phyloP scores from a whole-genome alignment of 139 green algal genomes.

The Coccomyxa sp. region DNA sequence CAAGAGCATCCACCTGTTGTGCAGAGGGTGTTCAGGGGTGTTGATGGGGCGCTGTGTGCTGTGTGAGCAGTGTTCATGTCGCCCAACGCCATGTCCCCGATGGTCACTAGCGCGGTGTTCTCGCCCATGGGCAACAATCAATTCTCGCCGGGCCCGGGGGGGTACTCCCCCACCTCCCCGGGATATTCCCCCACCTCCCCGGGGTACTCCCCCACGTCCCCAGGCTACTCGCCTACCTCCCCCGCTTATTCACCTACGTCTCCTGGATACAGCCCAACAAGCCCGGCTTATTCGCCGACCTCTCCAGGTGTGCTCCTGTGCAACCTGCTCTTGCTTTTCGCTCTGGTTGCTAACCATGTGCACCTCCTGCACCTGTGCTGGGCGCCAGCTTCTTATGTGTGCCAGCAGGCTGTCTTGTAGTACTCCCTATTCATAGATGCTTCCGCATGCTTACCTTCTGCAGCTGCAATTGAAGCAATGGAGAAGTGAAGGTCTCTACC shows the following conservation, averaged over 20 bases:
- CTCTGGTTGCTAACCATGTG: not conserved
- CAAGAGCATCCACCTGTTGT: not conserved
- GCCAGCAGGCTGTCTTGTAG: too few relatives aligned
- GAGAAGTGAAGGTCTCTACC: too few relatives aligned
- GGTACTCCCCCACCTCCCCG: conserved; percentile 29
- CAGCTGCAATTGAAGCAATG: too few relatives aligned
- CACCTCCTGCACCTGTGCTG: too few relatives aligned
- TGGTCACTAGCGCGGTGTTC: conserved; percentile 38
- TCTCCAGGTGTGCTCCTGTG: conserved; percentile 30
- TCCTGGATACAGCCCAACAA: conserved; percentile 35
- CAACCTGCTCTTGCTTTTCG: too few relatives aligned
- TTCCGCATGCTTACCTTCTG: too few relatives aligned
- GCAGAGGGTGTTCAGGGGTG: not conserved
- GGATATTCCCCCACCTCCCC: conserved; percentile 30
- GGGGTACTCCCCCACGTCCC: conserved; percentile 46
- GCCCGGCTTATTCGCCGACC: conserved; percentile 22
- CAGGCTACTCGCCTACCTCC: conserved; percentile 26
- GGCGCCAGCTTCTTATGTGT: too few relatives aligned
- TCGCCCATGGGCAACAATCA: conserved; percentile 25
- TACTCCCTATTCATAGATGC: too few relatives aligned
- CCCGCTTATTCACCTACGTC: conserved; percentile 28
- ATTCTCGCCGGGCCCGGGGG: conserved; percentile 36
- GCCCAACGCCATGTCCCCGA: conserved; percentile 43
- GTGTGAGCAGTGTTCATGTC: conserved; percentile 27
- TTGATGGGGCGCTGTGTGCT: not conserved